phyloP scores from a whole-genome alignment of 495 filamentous ascomycete genomes.

The Penicillium manginii region DNA sequence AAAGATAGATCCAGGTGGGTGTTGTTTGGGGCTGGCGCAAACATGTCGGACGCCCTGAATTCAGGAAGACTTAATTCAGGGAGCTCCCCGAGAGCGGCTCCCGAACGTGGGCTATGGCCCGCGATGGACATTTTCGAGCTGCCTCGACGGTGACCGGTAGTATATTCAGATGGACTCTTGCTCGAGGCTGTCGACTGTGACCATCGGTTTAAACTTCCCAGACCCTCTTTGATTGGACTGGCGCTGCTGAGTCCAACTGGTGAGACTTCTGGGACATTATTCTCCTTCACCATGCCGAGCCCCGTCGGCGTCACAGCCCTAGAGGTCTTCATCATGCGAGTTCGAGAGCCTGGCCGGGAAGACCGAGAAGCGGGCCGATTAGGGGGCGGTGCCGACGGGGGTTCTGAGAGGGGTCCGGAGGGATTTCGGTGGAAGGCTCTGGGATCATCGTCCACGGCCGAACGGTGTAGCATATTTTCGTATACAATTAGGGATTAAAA shows the following conservation, averaged over 20 bases:
- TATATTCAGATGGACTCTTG: slow-evolving; percentile 53
- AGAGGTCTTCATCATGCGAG: slow-evolving; percentile 25
- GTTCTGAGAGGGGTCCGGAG: slow-evolving; percentile 23
- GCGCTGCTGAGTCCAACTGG: slow-evolving; percentile 28
- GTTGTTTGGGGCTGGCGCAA: slow-evolving; percentile 18
- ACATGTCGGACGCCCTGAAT: slow-evolving; percentile 27
- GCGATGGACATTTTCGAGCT: slow-evolving; percentile 60
- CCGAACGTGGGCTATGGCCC: slow-evolving; percentile 30
- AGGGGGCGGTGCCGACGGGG: slow-evolving; percentile 16
- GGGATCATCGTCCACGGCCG: slow-evolving; percentile 31
- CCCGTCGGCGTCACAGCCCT: slow-evolving; percentile 22
- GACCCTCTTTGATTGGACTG: slow-evolving; percentile 60
- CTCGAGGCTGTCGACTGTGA: slow-evolving; percentile 78
- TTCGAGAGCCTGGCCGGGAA: slow-evolving; percentile 28
- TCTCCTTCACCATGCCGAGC: slow-evolving; percentile 24
- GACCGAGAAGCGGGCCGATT: slow-evolving; percentile 27
- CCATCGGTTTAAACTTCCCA: slow-evolving; percentile 81
- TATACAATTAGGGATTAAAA: background rate
- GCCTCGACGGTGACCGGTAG: slow-evolving; percentile 43
- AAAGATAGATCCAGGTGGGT: slow-evolving; percentile 32
- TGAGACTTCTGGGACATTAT: slow-evolving; percentile 18
- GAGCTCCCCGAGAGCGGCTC: slow-evolving; percentile 14
- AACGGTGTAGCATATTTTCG: slow-evolving; percentile 34
- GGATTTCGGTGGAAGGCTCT: slow-evolving; percentile 29
- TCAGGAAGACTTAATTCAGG: slow-evolving; percentile 28